These are phyloP conservation scores for Saturnispora galanensis DNA, from an alignment of 805 yeast genomes.

Conservation along the genomic window DNA sequence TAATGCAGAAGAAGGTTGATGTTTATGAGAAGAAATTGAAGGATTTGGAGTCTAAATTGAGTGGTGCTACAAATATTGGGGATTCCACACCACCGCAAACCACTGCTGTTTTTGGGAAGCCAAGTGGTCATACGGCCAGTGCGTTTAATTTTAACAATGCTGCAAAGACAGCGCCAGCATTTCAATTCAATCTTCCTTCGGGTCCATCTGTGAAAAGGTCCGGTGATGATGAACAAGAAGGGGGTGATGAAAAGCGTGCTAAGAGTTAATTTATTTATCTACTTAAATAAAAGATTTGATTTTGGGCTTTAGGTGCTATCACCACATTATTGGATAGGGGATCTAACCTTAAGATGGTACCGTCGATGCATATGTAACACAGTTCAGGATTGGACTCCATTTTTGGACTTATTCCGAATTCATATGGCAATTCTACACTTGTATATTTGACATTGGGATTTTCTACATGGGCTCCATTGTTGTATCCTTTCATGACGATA, in stretches of 20 bases:
- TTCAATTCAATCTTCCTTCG: not conserved
- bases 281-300: conserved; percentile 2
- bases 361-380: conserved; percentile 62
- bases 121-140: not conserved
- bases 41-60: conserved; percentile 10
- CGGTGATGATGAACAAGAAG: conserved; percentile 15
- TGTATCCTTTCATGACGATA: conserved; percentile 48
- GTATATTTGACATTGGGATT: conserved; percentile 36
- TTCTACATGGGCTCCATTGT: conserved; percentile 47
- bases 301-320: conserved; percentile 2
- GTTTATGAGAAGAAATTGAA: conserved; percentile 34
- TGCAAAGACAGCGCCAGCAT: not conserved
- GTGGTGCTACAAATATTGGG: not conserved
- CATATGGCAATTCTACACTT: not conserved
- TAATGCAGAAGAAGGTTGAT: conserved; percentile 46
- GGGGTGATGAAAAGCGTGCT: conserved; percentile 16
- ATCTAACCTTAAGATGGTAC: conserved; percentile 33
- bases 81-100: not conserved
- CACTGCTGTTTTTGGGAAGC: not conserved
- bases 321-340: not conserved
- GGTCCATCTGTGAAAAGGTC: conserved; percentile 15
- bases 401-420: not conserved
- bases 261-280: not conserved
- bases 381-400: conserved; percentile 10
- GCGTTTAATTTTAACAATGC: conserved; percentile 4